These are phyloP conservation scores for Boletus insuetus DNA, from an alignment of 768 basidiomycete genomes.

Conservation along the genomic window DNA sequence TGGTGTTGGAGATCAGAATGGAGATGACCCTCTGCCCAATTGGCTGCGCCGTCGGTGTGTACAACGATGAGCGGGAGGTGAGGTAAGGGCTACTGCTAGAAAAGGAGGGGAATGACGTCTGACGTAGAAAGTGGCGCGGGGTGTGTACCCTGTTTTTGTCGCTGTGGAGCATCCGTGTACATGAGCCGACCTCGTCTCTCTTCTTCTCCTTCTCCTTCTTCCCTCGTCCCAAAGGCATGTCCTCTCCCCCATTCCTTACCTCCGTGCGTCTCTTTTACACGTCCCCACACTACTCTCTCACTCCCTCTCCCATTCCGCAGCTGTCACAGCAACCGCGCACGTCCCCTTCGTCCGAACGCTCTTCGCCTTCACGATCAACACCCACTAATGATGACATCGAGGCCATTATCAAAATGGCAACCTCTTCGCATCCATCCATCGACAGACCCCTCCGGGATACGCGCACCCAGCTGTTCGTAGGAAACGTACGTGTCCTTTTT, in stretches of 20 bases:
- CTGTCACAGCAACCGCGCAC: neutral
- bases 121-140: slow-evolving; percentile 31
- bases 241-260: neutral
- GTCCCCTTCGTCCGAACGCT: slow-evolving; percentile 5
- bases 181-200: slow-evolving; percentile 17
- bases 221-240: slow-evolving; percentile 11
- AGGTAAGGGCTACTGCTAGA: slow-evolving; percentile 4
- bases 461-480: slow-evolving; percentile 92
- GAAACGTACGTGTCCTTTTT: slow-evolving; percentile 64
- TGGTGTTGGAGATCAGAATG: too few relatives aligned
- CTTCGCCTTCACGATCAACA: slow-evolving; percentile 13
- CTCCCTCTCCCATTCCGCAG: slow-evolving; percentile 9
- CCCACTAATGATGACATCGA: slow-evolving; percentile 87
- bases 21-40: neutral
- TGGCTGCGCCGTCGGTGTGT: neutral
- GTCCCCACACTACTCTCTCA: neutral
- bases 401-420: slow-evolving; percentile 89
- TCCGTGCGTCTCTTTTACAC: slow-evolving; percentile 1
- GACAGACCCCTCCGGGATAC: slow-evolving; percentile 72
- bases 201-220: slow-evolving; percentile 3
- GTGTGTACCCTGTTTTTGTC: slow-evolving; percentile 35
- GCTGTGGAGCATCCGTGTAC: slow-evolving; percentile 34
- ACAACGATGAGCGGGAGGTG: slow-evolving; percentile 2
- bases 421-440: slow-evolving; percentile 55
- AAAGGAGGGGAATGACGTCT: slow-evolving; percentile 31